Evolutionary conservation across 495 filamentous ascomycete genomes (phyloP), one percentile per base, ranked within the genome.

Genomic region (Bryoglossum gracile): DNA sequence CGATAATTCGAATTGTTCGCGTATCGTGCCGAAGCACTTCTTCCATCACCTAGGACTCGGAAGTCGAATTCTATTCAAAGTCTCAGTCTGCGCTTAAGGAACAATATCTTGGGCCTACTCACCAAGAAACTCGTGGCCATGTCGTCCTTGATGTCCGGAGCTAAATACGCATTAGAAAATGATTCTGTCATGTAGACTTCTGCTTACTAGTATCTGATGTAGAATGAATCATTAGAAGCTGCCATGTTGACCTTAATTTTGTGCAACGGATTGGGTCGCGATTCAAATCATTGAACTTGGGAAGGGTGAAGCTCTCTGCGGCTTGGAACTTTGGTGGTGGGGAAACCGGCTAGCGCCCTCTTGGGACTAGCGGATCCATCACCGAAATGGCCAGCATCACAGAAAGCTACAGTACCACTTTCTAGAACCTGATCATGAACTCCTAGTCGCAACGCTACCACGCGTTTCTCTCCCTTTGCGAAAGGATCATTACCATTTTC

Each of bases 1-100:
- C 94, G 83, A 69, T 99, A 99, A 68, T 97, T 99, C 43, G 92
- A 96, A 67, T 99, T 99, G 73, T 99, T 99, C 34, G 94, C 94
- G 68, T 99, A 99, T 60, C 94, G 84, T 10, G 91, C 89, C 39
- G 87, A 86, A 33, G 94, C 92, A 62, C 90, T 95, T 35, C 86
- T 80, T n/a, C 94, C 94, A 65, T 99, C 94, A 26, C 86, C 86
- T 25, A 96, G 76, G 21, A 86, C 86, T 40, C 92, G 83, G 61
- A 99, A 89, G 67, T 99, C 94, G 68, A 97, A 99, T 70, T 99
- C 92, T 97, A 52, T 41, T 14, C 0, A 25, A 24, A 32, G 10
- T 1, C 36, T 52, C 30, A 57, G 42, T 42, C 17, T 41, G 19
- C 26, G 36, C 34, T 22, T n/a, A 14, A 44, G 24, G 17, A 34